Conservation (phyloP, 768 basidiomycete genomes). For the Pisolithus marmoratus region DNA sequence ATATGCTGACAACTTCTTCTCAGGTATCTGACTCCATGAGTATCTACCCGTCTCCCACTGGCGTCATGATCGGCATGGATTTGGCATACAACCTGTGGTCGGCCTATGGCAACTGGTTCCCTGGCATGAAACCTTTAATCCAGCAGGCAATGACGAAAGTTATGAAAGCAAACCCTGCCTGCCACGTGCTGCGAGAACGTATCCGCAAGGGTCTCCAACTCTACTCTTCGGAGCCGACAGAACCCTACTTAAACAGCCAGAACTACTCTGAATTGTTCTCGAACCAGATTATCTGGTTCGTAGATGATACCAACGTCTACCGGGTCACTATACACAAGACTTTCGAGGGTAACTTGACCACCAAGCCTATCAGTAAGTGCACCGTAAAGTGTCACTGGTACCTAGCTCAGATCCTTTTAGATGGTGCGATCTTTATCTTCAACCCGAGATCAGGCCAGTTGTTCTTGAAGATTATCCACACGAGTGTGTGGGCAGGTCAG, state of each 20-base stretch:
- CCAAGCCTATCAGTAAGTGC: constrained; percentile 88
- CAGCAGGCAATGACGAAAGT: constrained; percentile 99
- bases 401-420: constrained; percentile 28
- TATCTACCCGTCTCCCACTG: constrained; percentile 98
- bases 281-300: constrained; percentile 99
- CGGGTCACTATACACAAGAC: constrained; percentile 99
- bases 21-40: constrained; percentile 96
- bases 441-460: constrained; percentile 98
- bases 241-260: constrained; percentile 98
- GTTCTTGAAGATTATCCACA: constrained; percentile 99
- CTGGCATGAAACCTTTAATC: constrained; percentile 94
- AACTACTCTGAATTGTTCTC: constrained; percentile 96
- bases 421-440: constrained; percentile 98
- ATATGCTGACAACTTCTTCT: background rate
- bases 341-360: constrained; percentile 99
- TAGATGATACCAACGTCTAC: constrained; percentile 99
- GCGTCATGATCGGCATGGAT: constrained; percentile 99
- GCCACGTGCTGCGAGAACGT: constrained; percentile 95
- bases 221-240: constrained; percentile 98
- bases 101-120: constrained; percentile 99
- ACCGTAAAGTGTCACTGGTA: background rate
- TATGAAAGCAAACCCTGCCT: constrained; percentile 99
- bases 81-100: constrained; percentile 98
- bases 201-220: constrained; percentile 97
- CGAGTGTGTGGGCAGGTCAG: constrained; percentile 99